These are phyloP conservation scores for Fusarium napiforme DNA, from an alignment of 2,329 filamentous ascomycete species.

Conservation along the genomic window DNA sequence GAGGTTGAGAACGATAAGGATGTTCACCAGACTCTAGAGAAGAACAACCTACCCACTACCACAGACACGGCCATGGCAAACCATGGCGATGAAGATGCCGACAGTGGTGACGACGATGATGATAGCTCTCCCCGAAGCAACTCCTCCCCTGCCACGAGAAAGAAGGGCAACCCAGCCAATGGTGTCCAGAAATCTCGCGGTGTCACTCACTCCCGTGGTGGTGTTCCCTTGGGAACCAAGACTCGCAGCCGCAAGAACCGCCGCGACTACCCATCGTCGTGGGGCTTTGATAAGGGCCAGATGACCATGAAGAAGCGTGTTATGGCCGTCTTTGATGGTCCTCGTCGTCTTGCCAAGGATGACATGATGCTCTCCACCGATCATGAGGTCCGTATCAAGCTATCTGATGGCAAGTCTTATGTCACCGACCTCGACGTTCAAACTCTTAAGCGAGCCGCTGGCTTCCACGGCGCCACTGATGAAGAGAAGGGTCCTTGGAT, in stretches of 20 bases:
- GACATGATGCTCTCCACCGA: slow-evolving; percentile 99
- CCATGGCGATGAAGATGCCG: slow-evolving; percentile 65
- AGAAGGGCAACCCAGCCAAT: slow-evolving; percentile 65
- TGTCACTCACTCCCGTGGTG: slow-evolving; percentile 81
- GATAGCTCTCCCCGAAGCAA: slow-evolving; percentile 60
- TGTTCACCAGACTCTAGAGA: slow-evolving; percentile 71
- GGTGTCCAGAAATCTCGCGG: slow-evolving; percentile 75
- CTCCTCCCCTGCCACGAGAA: slow-evolving; percentile 58
- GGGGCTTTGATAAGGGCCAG: slow-evolving; percentile 91
- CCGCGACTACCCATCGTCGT: slow-evolving; percentile 91
- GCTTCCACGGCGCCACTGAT: slow-evolving; percentile 80
- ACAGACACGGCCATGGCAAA: slow-evolving; percentile 52
- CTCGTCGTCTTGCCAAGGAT: slow-evolving; percentile 90
- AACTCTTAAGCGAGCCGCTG: slow-evolving; percentile 88
- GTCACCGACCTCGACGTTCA: slow-evolving; percentile 94
- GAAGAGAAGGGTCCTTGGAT: slow-evolving; percentile 91
- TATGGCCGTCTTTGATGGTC: slow-evolving; percentile 90
- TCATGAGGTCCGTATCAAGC: slow-evolving; percentile 88
- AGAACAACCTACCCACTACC: slow-evolving; percentile 66
- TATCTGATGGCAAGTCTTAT: slow-evolving; percentile 80
- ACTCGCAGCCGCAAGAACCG: slow-evolving; percentile 85
- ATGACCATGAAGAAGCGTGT: slow-evolving; percentile 99
- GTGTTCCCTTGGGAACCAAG: slow-evolving; percentile 68
- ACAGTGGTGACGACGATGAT: slow-evolving; percentile 65
- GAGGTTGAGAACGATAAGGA: slow-evolving; percentile 73